Evolutionary conservation across 306 rosid species (phyloP).

Genomic region (Erythrophleum fordii): DNA sequence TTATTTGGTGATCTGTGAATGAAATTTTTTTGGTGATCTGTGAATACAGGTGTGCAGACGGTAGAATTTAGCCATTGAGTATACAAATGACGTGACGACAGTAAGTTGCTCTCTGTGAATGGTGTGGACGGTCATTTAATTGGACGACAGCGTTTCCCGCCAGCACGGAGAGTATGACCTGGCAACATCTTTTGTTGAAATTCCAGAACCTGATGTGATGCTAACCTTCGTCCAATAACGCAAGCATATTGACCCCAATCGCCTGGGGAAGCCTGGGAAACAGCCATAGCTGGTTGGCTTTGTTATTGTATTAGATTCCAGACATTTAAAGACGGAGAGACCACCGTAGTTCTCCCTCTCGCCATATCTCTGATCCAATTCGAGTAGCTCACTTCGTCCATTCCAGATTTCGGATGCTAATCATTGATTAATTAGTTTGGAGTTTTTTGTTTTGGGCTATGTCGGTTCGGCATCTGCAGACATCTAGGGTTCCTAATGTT

Average conservation of each 20-base stretch:
- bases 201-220: background rate
- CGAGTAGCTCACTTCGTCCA: background rate
- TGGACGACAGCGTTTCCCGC: background rate
- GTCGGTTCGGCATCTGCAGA: constrained; percentile 47
- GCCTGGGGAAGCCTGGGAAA: background rate
- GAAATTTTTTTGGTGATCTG: no score
- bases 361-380: constrained; percentile 28
- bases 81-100: no score
- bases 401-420: background rate
- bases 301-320: background rate
- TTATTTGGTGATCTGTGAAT: no score
- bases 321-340: background rate
- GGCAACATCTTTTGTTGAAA: background rate
- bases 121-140: background rate
- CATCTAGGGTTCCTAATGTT: constrained; percentile 41
- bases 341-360: background rate
- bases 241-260: background rate
- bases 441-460: constrained; percentile 36
- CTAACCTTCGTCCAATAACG: background rate
- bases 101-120: no score
- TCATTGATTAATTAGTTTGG: background rate
- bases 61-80: no score
- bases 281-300: background rate
- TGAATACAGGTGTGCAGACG: no score
- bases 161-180: background rate